Conservation (phyloP, 2,329 filamentous ascomycete species). For the Paracorniculantispora psalliotae region DNA sequence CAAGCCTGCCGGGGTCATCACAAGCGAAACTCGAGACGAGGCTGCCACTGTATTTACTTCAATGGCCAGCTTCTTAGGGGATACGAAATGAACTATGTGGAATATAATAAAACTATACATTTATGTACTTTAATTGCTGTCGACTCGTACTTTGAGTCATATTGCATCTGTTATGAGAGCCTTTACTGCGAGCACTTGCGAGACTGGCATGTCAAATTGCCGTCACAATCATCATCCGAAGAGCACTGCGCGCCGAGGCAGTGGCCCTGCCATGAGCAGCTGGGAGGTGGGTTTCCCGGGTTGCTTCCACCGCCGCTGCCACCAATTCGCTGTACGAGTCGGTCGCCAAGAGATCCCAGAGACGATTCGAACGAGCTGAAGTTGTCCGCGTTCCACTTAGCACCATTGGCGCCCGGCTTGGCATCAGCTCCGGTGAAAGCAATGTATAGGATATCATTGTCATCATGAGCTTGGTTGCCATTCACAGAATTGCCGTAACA, state of each 20-base stretch:
- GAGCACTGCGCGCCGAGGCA: constrained; percentile 14
- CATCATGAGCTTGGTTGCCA: constrained; percentile 37
- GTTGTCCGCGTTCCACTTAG: constrained; percentile 45
- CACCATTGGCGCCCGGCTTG: constrained; percentile 46
- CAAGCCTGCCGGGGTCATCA: constrained; percentile 33
- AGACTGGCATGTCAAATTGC: neutral
- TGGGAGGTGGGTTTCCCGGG: neutral
- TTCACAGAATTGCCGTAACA: constrained; percentile 46
- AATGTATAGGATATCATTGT: constrained; percentile 56
- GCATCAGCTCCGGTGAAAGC: constrained; percentile 51
- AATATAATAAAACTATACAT: neutral
- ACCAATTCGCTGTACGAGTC: constrained; percentile 23
- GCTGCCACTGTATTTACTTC: neutral
- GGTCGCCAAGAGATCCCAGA: constrained; percentile 41
- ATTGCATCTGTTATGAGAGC: too few relatives aligned
- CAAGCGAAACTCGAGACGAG: constrained; percentile 17
- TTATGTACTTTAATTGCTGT: neutral
- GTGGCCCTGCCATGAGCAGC: constrained; percentile 13
- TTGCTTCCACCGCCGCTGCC: neutral
- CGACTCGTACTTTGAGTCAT: too few relatives aligned
- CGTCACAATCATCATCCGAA: constrained; percentile 13
- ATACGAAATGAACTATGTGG: neutral
- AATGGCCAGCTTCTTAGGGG: neutral
- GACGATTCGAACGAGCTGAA: constrained; percentile 44
- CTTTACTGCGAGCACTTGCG: neutral